These are phyloP conservation scores for Hypoxylon rickii DNA, from an alignment of 495 filamentous ascomycete genomes.

Conservation along the genomic window DNA sequence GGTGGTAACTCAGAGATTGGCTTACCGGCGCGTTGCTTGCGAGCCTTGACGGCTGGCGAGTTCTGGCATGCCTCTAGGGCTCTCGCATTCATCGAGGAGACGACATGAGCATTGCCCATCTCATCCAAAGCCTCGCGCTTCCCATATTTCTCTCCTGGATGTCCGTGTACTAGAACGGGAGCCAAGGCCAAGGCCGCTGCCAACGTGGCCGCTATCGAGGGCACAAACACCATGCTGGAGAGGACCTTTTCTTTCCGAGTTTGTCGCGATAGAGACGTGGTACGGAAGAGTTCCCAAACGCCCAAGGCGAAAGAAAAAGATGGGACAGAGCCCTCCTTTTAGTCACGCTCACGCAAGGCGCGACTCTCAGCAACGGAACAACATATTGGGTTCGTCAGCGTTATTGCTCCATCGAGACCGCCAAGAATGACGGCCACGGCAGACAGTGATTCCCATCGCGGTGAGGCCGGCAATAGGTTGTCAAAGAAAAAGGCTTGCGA, in stretches of 20 bases:
- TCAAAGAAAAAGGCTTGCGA: background rate
- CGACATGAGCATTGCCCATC: constrained; percentile 33
- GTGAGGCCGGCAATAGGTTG: constrained; percentile 18
- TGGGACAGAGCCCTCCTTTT: constrained; percentile 22
- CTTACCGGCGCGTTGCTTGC: constrained; percentile 37
- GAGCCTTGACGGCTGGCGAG: constrained; percentile 34
- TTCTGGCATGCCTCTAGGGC: constrained; percentile 36
- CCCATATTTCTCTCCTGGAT: constrained; percentile 35
- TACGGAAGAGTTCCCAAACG: background rate
- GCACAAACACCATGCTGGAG: constrained; percentile 32
- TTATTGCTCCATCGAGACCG: constrained; percentile 29
- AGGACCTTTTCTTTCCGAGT: background rate
- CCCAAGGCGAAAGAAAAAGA: background rate
- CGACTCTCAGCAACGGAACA: constrained; percentile 4
- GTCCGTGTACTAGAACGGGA: constrained; percentile 21
- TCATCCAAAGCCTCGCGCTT: constrained; percentile 31
- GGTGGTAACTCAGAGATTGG: background rate
- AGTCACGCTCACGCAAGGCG: constrained; percentile 11
- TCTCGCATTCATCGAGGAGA: constrained; percentile 35
- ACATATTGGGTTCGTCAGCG: constrained; percentile 13
- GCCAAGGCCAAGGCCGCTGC: constrained; percentile 27
- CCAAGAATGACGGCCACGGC: constrained; percentile 31
- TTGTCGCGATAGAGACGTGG: background rate
- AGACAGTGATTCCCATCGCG: constrained; percentile 15
- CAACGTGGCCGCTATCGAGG: constrained; percentile 27